Evolutionary conservation across 1,284 basidiomycete genomes (phyloP).

Genomic region (Ustilago nuda): DNA sequence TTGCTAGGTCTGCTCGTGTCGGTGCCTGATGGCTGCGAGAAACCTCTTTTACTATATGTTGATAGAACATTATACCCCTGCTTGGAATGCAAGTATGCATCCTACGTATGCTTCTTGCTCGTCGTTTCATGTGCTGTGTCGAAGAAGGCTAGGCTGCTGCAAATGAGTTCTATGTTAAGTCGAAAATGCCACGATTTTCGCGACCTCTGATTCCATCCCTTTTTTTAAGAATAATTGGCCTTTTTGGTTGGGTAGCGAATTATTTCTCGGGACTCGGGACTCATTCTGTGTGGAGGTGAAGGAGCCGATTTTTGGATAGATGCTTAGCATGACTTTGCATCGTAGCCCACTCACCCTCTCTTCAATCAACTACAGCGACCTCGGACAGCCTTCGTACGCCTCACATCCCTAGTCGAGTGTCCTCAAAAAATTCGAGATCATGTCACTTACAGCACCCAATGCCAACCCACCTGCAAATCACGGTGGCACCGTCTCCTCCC

Average conservation of each 20-base stretch:
- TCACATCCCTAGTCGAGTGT: background rate
- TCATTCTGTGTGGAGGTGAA: slow-evolving; percentile 25
- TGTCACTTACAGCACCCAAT: slow-evolving; percentile 1
- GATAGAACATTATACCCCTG: slow-evolving; percentile 28
- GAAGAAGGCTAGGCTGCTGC: background rate
- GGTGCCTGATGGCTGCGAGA: slow-evolving; percentile 19
- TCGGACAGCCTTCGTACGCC: background rate
- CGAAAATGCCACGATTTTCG: too few species aligned
- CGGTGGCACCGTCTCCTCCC: slow-evolving; percentile 22
- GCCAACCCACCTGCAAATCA: slow-evolving; percentile 29
- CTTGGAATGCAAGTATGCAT: background rate
- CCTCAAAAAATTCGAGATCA: background rate
- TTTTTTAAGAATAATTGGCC: background rate
- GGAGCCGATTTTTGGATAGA: background rate
- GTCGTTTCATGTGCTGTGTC: background rate
- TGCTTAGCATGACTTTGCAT: slow-evolving; percentile 7
- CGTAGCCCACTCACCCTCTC: background rate
- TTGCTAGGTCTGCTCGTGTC: slow-evolving; percentile 53
- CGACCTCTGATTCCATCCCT: too few species aligned
- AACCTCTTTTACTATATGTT: background rate
- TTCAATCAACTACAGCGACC: background rate
- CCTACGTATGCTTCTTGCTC: too few species aligned
- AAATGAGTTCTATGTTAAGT: too few species aligned
- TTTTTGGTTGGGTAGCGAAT: background rate
- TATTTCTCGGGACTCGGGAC: slow-evolving; percentile 7